Evolutionary conservation across 345 rosid species (phyloP).

Genomic region (Bruguiera sexangula): DNA sequence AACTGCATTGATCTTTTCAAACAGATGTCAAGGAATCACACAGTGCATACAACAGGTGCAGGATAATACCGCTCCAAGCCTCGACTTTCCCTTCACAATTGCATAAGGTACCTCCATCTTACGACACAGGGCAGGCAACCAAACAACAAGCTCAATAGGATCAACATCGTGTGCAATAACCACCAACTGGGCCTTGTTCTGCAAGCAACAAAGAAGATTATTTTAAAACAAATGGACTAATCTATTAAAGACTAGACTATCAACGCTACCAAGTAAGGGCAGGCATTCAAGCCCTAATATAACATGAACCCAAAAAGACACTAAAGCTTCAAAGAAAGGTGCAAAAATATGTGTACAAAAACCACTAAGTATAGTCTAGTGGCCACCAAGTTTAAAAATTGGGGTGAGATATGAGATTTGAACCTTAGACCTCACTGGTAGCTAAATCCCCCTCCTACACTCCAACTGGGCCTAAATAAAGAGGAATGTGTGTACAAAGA

Average conservation of each 20-base stretch:
- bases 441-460: no score
- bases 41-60: background rate
- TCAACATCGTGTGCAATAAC: conserved; percentile 83
- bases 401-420: no score
- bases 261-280: background rate
- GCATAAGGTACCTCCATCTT: conserved; percentile 83
- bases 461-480: no score
- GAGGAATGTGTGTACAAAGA: no score
- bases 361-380: no score
- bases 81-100: conserved; percentile 71
- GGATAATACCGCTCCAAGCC: conserved; percentile 54
- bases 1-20: background rate
- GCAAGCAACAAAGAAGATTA: conserved; percentile 5
- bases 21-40: background rate
- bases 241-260: no score
- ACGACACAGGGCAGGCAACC: conserved; percentile 75
- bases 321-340: no score
- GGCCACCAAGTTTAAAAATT: no score
- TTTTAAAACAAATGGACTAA: no score
- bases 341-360: no score
- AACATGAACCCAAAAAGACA: no score
- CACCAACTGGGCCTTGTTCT: conserved; percentile 74
- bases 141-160: conserved; percentile 76
- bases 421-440: no score
- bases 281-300: background rate